A percentile compares a stretch with the other conserved stretches of the same genome.
These are phyloP conservation scores for Arthrobotrys conoides DNA, from an alignment of 2,329 filamentous ascomycete species.

Conservation along the genomic window DNA sequence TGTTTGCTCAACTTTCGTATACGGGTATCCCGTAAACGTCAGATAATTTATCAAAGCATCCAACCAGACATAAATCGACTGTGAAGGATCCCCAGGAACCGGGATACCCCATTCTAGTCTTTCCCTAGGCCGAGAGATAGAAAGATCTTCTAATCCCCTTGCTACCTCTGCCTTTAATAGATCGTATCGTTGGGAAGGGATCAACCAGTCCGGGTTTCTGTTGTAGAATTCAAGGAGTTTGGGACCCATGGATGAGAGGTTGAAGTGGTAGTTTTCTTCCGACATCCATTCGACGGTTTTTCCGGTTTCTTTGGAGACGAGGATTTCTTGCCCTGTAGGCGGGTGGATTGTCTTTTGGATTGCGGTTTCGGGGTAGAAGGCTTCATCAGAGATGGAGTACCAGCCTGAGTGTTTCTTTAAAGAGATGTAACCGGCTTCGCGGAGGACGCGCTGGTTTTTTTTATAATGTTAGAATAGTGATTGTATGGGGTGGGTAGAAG, in stretches of 20 bases:
- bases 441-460: conserved; percentile 72
- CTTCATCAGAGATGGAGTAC: conserved; percentile 97
- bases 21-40: conserved; percentile 86
- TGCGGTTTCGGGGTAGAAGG: conserved; percentile 86
- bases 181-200: conserved; percentile 80
- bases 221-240: conserved; percentile 83
- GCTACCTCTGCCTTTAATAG: conserved; percentile 83
- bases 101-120: conserved; percentile 88
- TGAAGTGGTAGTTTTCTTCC: conserved; percentile 95
- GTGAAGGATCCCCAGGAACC: conserved; percentile 84
- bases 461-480: not conserved
- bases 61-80: conserved; percentile 98
- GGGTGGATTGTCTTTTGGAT: conserved; percentile 83
- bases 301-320: conserved; percentile 82
- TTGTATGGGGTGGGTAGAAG: not conserved
- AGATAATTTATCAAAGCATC: conserved; percentile 96
- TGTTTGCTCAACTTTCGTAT: conserved; percentile 74
- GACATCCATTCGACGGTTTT: conserved; percentile 95
- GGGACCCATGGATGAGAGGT: conserved; percentile 85
- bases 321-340: conserved; percentile 75
- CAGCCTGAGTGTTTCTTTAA: conserved; percentile 89
- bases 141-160: conserved; percentile 85
- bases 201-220: conserved; percentile 82
- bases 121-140: conserved; percentile 84
- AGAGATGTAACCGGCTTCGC: conserved; percentile 83